Evolutionary conservation across 495 filamentous ascomycete species (phyloP), one percentile per base, ranked within the genome.

Genomic region (Apodospora peruviana): DNA sequence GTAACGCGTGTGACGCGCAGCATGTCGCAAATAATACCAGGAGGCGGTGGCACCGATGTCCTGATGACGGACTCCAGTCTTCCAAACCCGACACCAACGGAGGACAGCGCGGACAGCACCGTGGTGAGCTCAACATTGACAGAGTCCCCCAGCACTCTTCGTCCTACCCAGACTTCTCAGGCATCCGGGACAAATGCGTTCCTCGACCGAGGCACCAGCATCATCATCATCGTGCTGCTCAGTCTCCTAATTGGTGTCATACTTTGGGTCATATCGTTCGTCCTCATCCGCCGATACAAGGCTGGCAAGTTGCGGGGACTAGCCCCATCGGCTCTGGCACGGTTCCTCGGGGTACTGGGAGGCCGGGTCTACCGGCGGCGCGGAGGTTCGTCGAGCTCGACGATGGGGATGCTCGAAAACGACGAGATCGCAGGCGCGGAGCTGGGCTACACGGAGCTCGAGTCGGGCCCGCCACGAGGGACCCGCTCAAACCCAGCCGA

Each of bases 171-270:
- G 7, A 44, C 35, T 19, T 21, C 11, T 0, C 5, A 19, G 2
- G 36, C 22, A 27, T 25, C 32, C 1, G 49, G 40, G 18, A 34
- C 12, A 17, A 23, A 47, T 2, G 35, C 53, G 9, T 40, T 34
- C 4, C 21, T 52, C 2, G 47, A 48, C 16, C 62, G 60, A 0
- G 52, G 48, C 5, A 52, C 59, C 7, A 65, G 51, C 19, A 59
- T 57, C n/a, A 58, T 57, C 7, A 53, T 69, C 20, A 62, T 65
- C 25, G 58, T 65, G 0, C 43, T 70, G 4, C 52, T 65, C 1
- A 61, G 55, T 5, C 48, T 70, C 20, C 54, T 67, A 0, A 59
- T 61, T 10, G 50, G 50, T 0, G 54, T 69, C 11, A 47, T 64
- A 2, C 25, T 65, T 0, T 57, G 59, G 40, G 54, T 59, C 14